Conservation (phyloP, 1,284 basidiomycete species). For the Trichosporon sp. region DNA sequence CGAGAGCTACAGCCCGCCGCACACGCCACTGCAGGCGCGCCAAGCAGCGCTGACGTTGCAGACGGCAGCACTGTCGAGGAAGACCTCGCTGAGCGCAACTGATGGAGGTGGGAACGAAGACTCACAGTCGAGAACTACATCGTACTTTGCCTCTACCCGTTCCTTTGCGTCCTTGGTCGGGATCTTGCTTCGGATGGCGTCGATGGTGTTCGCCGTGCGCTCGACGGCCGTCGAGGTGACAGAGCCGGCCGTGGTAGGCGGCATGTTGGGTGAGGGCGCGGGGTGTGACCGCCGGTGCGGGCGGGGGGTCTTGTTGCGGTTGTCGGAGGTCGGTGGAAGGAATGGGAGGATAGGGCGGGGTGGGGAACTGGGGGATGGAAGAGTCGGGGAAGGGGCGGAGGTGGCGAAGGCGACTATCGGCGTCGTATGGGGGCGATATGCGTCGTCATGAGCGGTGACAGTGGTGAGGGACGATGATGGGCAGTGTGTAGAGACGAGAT, state of each 20-base stretch:
- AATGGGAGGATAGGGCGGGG: background rate
- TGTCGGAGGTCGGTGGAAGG: background rate
- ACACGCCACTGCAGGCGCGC: background rate
- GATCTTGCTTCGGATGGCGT: conserved; percentile 10
- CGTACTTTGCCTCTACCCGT: conserved; percentile 30
- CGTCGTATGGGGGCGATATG: conserved; percentile 1
- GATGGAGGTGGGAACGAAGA: conserved; percentile 4
- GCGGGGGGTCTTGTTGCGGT: background rate
- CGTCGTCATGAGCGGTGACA: conserved; percentile 1
- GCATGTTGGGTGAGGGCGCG: background rate
- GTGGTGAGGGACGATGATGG: background rate
- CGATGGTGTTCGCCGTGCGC: background rate
- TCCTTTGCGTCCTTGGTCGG: conserved; percentile 7
- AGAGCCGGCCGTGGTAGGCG: background rate
- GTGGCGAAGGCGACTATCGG: conserved; percentile 3
- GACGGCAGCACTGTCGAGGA: background rate
- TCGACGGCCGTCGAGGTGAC: background rate
- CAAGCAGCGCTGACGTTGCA: background rate
- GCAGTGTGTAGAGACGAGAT: background rate
- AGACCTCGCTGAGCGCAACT: too few relatives aligned
- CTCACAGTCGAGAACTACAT: conserved; percentile 40
- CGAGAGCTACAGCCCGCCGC: background rate
- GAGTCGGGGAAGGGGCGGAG: background rate
- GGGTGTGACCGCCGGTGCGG: background rate
- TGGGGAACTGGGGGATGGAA: background rate